These are phyloP conservation scores for Zygnema cylindricum DNA, from an alignment of 139 green algal species.

Conservation along the genomic window DNA sequence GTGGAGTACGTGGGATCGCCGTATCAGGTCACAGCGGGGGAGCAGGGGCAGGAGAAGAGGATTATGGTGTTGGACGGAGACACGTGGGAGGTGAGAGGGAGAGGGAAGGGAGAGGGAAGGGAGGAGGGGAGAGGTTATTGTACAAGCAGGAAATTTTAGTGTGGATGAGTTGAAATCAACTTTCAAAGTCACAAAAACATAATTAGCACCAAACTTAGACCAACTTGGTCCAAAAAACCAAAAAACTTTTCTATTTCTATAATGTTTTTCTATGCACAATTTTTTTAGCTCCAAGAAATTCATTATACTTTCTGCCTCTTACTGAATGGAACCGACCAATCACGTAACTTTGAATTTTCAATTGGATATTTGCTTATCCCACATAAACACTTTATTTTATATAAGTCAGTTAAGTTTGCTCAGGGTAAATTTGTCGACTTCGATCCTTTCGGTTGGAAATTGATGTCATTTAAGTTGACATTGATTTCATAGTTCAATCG, in stretches of 20 bases:
- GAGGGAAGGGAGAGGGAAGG: background rate
- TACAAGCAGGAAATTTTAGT: background rate
- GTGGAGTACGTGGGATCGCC: constrained; percentile 90
- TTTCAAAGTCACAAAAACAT: no score
- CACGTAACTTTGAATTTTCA: no score
- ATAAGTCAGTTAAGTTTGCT: no score
- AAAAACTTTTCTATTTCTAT: background rate
- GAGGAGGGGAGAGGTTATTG: background rate
- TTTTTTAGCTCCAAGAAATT: no score
- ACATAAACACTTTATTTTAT: no score
- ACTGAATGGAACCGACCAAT: no score
- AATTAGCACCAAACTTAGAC: background rate
- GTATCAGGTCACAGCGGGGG: constrained; percentile 80
- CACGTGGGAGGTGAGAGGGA: constrained; percentile 62
- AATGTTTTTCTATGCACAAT: background rate
- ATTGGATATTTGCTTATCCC: no score
- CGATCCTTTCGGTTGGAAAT: no score
- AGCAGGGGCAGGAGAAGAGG: constrained; percentile 83
- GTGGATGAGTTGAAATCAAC: background rate
- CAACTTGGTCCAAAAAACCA: constrained; percentile 1
- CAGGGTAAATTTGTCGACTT: no score
- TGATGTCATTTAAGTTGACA: no score
- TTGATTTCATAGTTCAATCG: no score
- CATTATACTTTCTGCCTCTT: no score
- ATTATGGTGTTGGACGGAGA: constrained; percentile 83